phyloP scores from a whole-genome alignment of 495 filamentous ascomycete genomes.

The Tuber melanosporum region DNA sequence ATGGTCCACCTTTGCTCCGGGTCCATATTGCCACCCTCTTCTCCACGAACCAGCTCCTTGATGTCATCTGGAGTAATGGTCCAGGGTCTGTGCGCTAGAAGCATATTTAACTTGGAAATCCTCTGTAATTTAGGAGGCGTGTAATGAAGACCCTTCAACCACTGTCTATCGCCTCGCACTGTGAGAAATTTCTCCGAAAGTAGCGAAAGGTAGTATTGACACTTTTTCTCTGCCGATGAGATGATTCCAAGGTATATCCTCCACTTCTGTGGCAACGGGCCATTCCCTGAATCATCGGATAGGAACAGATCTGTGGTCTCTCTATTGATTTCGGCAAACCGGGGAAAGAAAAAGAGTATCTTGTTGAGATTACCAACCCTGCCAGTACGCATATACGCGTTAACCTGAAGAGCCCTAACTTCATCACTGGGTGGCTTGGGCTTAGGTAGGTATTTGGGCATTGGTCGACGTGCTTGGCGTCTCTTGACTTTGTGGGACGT shows the following conservation, averaged over 20 bases:
- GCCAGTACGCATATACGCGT: slow-evolving; percentile 34
- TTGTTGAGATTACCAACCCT: slow-evolving; percentile 35
- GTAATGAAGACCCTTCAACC: slow-evolving; percentile 31
- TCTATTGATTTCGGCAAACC: slow-evolving; percentile 28
- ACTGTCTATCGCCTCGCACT: slow-evolving; percentile 30
- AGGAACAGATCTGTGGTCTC: slow-evolving; percentile 34
- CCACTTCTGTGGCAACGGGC: slow-evolving; percentile 29
- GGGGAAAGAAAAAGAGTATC: slow-evolving; percentile 33
- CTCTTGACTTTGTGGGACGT: slow-evolving; percentile 34
- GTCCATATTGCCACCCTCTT: slow-evolving; percentile 22
- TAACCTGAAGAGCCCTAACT: slow-evolving; percentile 22
- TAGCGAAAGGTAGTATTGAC: slow-evolving; percentile 33
- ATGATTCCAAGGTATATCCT: slow-evolving; percentile 33
- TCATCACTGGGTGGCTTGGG: slow-evolving; percentile 26
- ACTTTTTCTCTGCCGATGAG: slow-evolving; percentile 31
- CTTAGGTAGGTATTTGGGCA: slow-evolving; percentile 28
- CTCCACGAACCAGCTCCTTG: slow-evolving; percentile 30
- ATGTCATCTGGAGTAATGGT: slow-evolving; percentile 28
- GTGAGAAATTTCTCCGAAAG: slow-evolving; percentile 35
- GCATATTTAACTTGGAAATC: slow-evolving; percentile 34
- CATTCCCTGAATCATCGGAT: slow-evolving; percentile 32
- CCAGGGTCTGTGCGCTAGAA: slow-evolving; percentile 34
- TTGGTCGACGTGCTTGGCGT: slow-evolving; percentile 31
- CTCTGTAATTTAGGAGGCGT: slow-evolving; percentile 29
- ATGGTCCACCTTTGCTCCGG: slow-evolving; percentile 33